Evolutionary conservation across 2,329 filamentous ascomycete genomes (phyloP), one percentile per base, ranked within the genome.

Genomic region (Colletotrichum musicola): DNA sequence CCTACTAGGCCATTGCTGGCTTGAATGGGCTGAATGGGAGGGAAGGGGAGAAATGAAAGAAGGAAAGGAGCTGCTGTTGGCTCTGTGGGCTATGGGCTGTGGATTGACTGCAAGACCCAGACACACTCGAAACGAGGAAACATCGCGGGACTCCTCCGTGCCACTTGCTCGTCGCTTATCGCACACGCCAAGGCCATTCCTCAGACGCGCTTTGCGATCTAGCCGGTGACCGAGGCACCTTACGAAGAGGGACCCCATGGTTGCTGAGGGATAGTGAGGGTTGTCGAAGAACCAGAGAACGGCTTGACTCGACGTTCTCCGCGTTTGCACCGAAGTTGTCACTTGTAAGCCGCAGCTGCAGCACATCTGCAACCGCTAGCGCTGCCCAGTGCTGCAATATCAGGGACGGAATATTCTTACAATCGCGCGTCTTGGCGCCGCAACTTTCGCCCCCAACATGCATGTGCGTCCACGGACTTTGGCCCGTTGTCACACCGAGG

Each of bases 81-180:
- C 5, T 42, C 14, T n/a, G 40, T 42, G 14, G 40, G 40, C 13
- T 13, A 22, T 27, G 13, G 12, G 53, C 59, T 54, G 61, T 49
- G 55, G 55, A 35, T 25, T 46, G 50, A 35, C 35, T 46, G 50
- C 27, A 50, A 20, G 49, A 30, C 50, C 66, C 42, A 69, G 66
- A 66, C 66, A 35, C 44, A 55, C 42, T 62, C 62, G 66, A 69
- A 66, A 69, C 66, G 54, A 50, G 50, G 66, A 69, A 69, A 69
- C 62, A 69, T 61, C 46, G 49, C 50, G 30, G 55, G 62, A 61
- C 44, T 35, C 13, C 44, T 46, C 12, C 18, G 42, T 61, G 49
- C 47, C 42, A 68, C 55, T 49, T 56, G 55, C 65, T 60, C 25
- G 44, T 66, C 56, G 66, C 56, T 61, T 30, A 57, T 61, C 62